These are phyloP conservation scores for Pseudonitzschia pungens DNA, from an alignment of 108 stramenopile genomes.

Conservation along the genomic window DNA sequence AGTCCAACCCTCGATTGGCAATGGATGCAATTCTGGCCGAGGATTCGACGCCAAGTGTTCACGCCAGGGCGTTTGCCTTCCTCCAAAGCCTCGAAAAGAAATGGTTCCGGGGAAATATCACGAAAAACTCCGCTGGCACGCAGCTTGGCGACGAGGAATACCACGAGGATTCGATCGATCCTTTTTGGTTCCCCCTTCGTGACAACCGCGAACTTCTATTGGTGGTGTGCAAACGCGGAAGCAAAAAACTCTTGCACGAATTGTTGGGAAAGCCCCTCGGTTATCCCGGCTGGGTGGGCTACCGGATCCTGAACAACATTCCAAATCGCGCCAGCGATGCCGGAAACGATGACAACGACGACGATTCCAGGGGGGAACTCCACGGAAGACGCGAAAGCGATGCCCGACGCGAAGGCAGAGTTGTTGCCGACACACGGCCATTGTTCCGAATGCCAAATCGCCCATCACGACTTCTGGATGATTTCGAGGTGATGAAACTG, in stretches of 20 bases:
- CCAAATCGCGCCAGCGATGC: not conserved
- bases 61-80: conserved; percentile 19
- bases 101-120: too few relatives aligned
- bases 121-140: too few relatives aligned
- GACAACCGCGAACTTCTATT: conserved; percentile 18
- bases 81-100: too few relatives aligned
- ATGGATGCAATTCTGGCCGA: conserved; percentile 23
- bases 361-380: too few relatives aligned
- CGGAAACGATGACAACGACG: not conserved
- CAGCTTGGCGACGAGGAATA: not conserved
- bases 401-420: not conserved
- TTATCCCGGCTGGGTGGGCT: not conserved
- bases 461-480: conserved; percentile 15
- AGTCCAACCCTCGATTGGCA: conserved; percentile 6
- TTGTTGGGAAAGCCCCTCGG: conserved; percentile 4
- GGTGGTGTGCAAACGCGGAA: conserved; percentile 14
- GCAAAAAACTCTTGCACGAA: conserved; percentile 10
- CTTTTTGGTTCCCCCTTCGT: not conserved
- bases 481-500: conserved; percentile 30
- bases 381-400: not conserved
- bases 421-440: too few relatives aligned
- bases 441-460: not conserved
- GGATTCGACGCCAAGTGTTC: conserved; percentile 19
- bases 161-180: conserved; percentile 3
- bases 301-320: not conserved